Evolutionary conservation across 371 early-diverging fungal genomes (phyloP), one percentile per base, ranked within the genome.

Genomic region (Mucor irregularis): DNA sequence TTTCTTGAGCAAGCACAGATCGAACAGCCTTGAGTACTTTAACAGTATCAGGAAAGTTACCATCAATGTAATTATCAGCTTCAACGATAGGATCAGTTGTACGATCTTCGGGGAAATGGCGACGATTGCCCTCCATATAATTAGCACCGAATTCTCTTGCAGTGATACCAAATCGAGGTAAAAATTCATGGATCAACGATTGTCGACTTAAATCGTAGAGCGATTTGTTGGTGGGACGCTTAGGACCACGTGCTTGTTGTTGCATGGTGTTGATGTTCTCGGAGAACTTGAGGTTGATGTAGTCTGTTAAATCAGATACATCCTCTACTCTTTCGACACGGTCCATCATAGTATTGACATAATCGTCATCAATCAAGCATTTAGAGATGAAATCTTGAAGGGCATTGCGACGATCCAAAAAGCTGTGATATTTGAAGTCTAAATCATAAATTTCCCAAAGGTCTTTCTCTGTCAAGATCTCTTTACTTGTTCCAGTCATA

Each of bases 371-470:
- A 40, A 82, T 80, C 5, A 66, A 62, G 45, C 80, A 65, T 46
- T 76, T 76, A 0, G 61, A 49, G 6, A 81, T 54, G 30, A 80
- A 78, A 0, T 74, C 72, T n/a, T 57, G 67, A 22, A 87, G 53
- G 6, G 76, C 63, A 17, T 61, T 61, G 13, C 83, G 75, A 34
- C 84, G 80, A 29, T 84, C 80, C 28, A 81, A 64, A 53, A 94
- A 82, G 3, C 85, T 78, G 17, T 88, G 86, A 66, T 84, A 95
- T 62, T 90, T 86, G 58, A 80, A 73, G 56, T 94, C 94, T 45
- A 87, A 70, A 66, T 97, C 97, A 57, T 87, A 90, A 42, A 96
- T 90, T 45, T 80, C 76, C 97, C 97, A 97, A 29, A 97, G 64
- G 62, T 94, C 94, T 13, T 83, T 83, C 5, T 78, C 63, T 0